Conservation (phyloP, 129 eudicot genomes). For the Tagetes erecta region DNA sequence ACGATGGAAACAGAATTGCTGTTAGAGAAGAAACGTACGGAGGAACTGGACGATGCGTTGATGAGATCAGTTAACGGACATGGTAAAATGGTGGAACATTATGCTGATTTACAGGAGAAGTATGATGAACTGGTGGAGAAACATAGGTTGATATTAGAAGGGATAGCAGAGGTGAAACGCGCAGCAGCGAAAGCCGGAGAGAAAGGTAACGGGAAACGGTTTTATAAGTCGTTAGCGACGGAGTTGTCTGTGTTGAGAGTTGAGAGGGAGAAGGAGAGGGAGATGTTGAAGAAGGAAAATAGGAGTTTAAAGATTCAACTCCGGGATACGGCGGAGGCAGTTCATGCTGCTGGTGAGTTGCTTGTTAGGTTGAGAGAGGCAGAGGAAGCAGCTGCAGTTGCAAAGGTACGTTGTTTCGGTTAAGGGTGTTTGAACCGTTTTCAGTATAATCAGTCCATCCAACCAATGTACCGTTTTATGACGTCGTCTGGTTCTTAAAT, state of each 20-base stretch:
- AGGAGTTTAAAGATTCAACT: constrained; percentile 61
- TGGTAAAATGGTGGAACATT: constrained; percentile 88
- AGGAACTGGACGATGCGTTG: constrained; percentile 84
- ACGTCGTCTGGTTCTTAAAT: too few species aligned
- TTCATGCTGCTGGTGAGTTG: constrained; percentile 97
- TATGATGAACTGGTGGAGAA: constrained; percentile 62
- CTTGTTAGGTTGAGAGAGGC: constrained; percentile 90
- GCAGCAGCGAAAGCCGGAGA: constrained; percentile 93
- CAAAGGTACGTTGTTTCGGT: constrained; percentile 56
- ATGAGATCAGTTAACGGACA: constrained; percentile 69
- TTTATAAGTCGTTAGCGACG: constrained; percentile 68
- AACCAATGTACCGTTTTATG: too few species aligned
- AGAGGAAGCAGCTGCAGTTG: constrained; percentile 69
- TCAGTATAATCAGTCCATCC: too few species aligned
- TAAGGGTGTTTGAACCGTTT: too few species aligned
- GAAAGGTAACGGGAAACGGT: constrained; percentile 78
- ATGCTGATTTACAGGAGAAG: constrained; percentile 84
- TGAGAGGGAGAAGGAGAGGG: constrained; percentile 77
- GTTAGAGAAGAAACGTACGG: constrained; percentile 77
- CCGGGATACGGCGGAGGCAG: constrained; percentile 94
- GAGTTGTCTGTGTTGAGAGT: constrained; percentile 86
- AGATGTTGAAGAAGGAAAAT: constrained; percentile 74
- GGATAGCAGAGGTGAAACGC: constrained; percentile 72
- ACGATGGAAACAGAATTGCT: constrained; percentile 68
- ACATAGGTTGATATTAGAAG: constrained; percentile 65